Conservation (phyloP, 1,139 yeast genomes). For the Nakaseomyces uthaithaninus region DNA sequence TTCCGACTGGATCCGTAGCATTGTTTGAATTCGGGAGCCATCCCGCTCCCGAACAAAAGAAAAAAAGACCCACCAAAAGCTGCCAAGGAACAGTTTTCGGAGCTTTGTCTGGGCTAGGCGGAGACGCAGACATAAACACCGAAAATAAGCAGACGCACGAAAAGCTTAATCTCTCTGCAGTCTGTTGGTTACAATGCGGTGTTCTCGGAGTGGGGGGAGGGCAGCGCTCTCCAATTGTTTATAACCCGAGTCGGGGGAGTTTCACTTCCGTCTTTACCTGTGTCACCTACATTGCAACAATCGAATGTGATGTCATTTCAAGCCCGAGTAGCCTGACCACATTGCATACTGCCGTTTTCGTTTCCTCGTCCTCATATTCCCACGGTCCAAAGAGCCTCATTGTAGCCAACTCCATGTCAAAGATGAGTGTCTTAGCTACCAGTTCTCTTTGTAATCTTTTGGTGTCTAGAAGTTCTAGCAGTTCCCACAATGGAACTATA, state of each 20-base stretch:
- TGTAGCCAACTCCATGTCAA: slow-evolving; percentile 18
- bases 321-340: slow-evolving; percentile 39
- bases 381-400: slow-evolving; percentile 21
- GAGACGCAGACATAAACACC: too few relatives aligned
- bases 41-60: too few relatives aligned
- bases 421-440: slow-evolving; percentile 21
- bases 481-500: slow-evolving; percentile 42
- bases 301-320: slow-evolving; percentile 14
- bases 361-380: slow-evolving; percentile 16
- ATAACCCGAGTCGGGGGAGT: background rate
- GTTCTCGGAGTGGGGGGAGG: too few relatives aligned
- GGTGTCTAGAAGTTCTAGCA: slow-evolving; percentile 29
- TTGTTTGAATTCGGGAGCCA: too few relatives aligned
- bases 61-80: too few relatives aligned
- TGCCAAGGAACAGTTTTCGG: too few relatives aligned
- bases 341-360: slow-evolving; percentile 34
- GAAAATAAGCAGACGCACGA: too few relatives aligned
- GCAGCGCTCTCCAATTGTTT: background rate
- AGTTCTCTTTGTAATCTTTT: slow-evolving; percentile 19
- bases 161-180: too few relatives aligned
- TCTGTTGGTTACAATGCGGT: too few relatives aligned
- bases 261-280: too few relatives aligned
- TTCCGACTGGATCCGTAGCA: too few relatives aligned
- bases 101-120: too few relatives aligned
- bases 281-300: background rate